These are phyloP conservation scores for Tuber magnatum DNA, from an alignment of 495 filamentous ascomycete genomes.

Conservation along the genomic window DNA sequence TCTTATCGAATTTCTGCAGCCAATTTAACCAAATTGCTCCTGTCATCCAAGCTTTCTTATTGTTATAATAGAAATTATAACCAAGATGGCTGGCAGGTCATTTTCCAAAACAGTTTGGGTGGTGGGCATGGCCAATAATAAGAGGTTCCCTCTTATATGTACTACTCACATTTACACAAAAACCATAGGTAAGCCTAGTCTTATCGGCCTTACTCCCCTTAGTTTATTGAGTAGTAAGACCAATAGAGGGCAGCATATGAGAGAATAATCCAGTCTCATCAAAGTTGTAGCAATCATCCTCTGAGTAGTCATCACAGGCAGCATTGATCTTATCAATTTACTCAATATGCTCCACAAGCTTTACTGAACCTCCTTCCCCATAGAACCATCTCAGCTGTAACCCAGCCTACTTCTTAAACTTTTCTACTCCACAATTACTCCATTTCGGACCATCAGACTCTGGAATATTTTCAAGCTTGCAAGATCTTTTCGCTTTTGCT, in stretches of 20 bases:
- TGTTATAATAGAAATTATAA: slow-evolving; percentile 23
- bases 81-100: slow-evolving; percentile 32
- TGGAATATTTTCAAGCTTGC: too few species aligned
- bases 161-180: slow-evolving; percentile 35
- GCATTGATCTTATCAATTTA: slow-evolving; percentile 24
- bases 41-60: slow-evolving; percentile 42
- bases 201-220: slow-evolving; percentile 29
- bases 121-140: slow-evolving; percentile 39
- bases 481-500: too few species aligned
- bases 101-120: slow-evolving; percentile 24
- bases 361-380: slow-evolving; percentile 21
- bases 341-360: slow-evolving; percentile 5
- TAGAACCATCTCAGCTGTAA: background rate
- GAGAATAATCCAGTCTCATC: slow-evolving; percentile 41
- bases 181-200: slow-evolving; percentile 26
- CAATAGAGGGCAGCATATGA: slow-evolving; percentile 33
- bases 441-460: too few species aligned
- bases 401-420: too few species aligned
- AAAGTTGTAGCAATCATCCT: slow-evolving; percentile 41
- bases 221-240: slow-evolving; percentile 21
- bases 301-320: slow-evolving; percentile 24
- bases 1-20: slow-evolving; percentile 37
- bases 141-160: slow-evolving; percentile 30
- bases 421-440: too few species aligned
- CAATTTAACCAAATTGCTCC: slow-evolving; percentile 37